A percentile compares a stretch with the other conserved stretches of the same genome.
phyloP scores from a whole-genome alignment of 768 basidiomycete genomes.

The Paxillus ammoniavirescens region DNA sequence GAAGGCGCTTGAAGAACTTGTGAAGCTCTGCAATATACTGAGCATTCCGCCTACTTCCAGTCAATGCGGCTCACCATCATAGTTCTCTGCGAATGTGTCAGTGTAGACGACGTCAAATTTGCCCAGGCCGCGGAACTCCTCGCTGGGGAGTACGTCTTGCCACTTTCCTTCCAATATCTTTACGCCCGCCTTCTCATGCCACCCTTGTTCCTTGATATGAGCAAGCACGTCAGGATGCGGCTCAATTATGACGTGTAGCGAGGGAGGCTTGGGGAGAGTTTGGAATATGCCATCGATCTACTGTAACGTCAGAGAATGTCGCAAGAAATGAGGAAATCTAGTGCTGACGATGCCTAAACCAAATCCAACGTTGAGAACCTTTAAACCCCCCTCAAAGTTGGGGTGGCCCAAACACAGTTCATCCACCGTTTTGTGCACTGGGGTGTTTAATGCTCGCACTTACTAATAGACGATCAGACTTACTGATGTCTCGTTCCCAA shows the following conservation, averaged over 20 bases:
- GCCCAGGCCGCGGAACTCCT: constrained; percentile 57
- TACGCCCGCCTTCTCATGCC: constrained; percentile 77
- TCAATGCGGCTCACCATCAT: constrained; percentile 46
- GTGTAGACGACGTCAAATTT: constrained; percentile 90
- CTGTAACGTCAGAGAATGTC: constrained; percentile 3
- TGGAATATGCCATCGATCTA: constrained; percentile 88
- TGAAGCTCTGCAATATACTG: constrained; percentile 50
- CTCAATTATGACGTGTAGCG: constrained; percentile 87
- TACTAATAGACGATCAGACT: constrained; percentile 13
- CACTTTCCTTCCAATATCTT: constrained; percentile 86
- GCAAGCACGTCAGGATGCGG: constrained; percentile 90
- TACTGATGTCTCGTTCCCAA: constrained; percentile 87
- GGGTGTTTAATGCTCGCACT: constrained; percentile 12
- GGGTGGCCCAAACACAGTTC: constrained; percentile 56
- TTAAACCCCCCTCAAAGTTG: constrained; percentile 46
- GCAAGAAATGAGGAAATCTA: not conserved
- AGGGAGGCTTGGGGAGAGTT: constrained; percentile 52
- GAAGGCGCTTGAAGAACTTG: constrained; percentile 78
- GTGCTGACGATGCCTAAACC: constrained; percentile 82
- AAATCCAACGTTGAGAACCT: constrained; percentile 88
- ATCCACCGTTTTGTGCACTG: constrained; percentile 78
- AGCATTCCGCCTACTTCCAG: not conserved
- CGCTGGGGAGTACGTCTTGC: constrained; percentile 78
- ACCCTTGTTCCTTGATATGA: constrained; percentile 73
- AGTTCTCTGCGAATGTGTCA: constrained; percentile 91